Evolutionary conservation across 2,329 filamentous ascomycete genomes (phyloP).

Genomic region (Lecanicillium sp.): DNA sequence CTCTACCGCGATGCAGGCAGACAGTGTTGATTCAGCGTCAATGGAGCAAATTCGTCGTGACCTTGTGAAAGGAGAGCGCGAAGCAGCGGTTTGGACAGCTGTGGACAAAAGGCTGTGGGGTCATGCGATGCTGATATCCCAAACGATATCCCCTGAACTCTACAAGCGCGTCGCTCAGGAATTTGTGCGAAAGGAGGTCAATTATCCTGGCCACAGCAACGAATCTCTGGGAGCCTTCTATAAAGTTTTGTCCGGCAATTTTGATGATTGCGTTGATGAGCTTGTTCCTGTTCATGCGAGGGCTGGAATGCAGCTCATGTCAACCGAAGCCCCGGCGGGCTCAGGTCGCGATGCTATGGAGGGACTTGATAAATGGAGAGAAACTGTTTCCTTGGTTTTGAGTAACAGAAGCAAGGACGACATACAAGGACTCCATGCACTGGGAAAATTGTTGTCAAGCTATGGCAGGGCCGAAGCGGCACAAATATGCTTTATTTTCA

Average conservation of each 20-base stretch:
- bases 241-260: conserved; percentile 87
- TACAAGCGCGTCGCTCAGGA: conserved; percentile 94
- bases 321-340: conserved; percentile 54
- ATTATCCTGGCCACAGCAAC: conserved; percentile 67
- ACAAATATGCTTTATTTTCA: conserved; percentile 90
- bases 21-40: conserved; percentile 60
- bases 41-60: conserved; percentile 65
- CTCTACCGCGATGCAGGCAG: conserved; percentile 39
- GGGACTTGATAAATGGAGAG: conserved; percentile 87
- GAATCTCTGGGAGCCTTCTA: conserved; percentile 88
- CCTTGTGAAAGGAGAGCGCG: conserved; percentile 72
- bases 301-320: conserved; percentile 85
- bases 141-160: conserved; percentile 66
- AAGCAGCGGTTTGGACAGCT: conserved; percentile 87
- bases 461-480: conserved; percentile 89
- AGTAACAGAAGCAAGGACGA: conserved; percentile 84
- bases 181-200: conserved; percentile 92
- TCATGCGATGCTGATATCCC: conserved; percentile 85
- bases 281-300: conserved; percentile 88
- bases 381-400: conserved; percentile 77
- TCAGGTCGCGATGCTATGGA: conserved; percentile 65
- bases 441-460: conserved; percentile 73
- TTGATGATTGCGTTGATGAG: conserved; percentile 91
- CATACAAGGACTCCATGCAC: conserved; percentile 63
- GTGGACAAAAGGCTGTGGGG: conserved; percentile 94